Percentiles rank a stretch among this genome's conserved stretches.
Evolutionary conservation across 2,329 filamentous ascomycete species (phyloP).

Genomic region (Geoglossum cookeanum): DNA sequence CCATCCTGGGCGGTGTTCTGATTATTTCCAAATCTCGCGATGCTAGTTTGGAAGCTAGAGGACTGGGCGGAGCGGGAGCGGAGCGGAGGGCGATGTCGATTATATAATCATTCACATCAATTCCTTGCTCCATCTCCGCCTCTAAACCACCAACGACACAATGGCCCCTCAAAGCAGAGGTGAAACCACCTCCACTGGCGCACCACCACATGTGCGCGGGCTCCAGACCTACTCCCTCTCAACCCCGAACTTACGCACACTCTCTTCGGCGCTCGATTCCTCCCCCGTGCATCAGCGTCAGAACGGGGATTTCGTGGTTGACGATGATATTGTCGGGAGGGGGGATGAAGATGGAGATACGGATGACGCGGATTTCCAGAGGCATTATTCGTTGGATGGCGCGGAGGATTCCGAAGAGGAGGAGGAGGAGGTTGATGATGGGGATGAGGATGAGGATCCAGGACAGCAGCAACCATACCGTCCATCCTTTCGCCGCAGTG

Average conservation of each 20-base stretch:
- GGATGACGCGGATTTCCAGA: slow-evolving; percentile 26
- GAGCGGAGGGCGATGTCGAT: neutral
- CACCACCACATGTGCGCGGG: no score
- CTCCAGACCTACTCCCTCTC: neutral
- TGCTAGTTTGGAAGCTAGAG: neutral
- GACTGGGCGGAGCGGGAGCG: neutral
- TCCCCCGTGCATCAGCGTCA: neutral
- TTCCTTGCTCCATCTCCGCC: no score
- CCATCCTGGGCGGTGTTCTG: no score
- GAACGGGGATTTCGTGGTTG: neutral
- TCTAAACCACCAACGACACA: no score
- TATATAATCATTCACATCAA: no score
- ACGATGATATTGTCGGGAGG: neutral
- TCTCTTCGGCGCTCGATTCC: neutral
- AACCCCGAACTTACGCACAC: neutral
- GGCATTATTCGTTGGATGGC: slow-evolving; percentile 23
- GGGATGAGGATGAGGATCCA: slow-evolving; percentile 13
- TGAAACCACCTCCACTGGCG: neutral
- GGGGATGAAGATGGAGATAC: slow-evolving; percentile 5
- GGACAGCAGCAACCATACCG: slow-evolving; percentile 16
- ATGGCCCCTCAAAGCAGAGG: neutral
- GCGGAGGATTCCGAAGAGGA: slow-evolving; percentile 5
- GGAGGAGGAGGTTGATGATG: slow-evolving; percentile 1
- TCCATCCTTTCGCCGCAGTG: slow-evolving; percentile 15
- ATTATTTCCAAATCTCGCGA: no score